Base-by-base conservation (phyloP, 208 protist species). In the Crithidia sp. region DNA sequence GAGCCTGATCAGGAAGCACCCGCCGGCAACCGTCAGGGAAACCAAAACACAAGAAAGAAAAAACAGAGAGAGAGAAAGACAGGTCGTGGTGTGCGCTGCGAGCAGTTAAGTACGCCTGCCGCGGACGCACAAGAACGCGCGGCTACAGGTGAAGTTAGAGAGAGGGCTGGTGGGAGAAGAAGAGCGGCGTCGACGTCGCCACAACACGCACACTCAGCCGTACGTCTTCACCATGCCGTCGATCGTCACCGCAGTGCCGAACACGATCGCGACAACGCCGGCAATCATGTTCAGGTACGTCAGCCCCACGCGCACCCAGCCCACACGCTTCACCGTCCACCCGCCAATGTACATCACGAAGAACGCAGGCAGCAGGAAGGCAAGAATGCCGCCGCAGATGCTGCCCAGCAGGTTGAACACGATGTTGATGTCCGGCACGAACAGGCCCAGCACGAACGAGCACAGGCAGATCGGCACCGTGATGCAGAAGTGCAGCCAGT, bases 401-500 rank as follows among this genome's bases (percentile, higher is more conserved):
- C 76, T 77, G n/a, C 90, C 87, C 28, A 90, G 58, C 44, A 95
- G 63, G 16, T 82, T 79, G 76, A 93, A 89, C 16, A 91, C 88
- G 53, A 90, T 82, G 57, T 78, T 85, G 61, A 95, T 78, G 59
- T 87, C 77, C 5, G 87, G 87, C 55, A 93, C 75, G 49, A 91
- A 86, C 28, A 95, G 43, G 12, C 86, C 90, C 4, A 82, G 52
- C 28, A 91, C 43, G 4, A 92, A 81, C 39, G 84, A 71, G 16
- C 59, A 56, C 8, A 76, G 40, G 60, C 74, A 65, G 54, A 81
- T 57, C 28, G 63, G 55, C 16, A 82, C 64, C 6, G 73, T 74
- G 56, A 85, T 67, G 67, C 69, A 55, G n/a, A 81, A 36, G 54
- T 88, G 68, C 63, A 77, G 67, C 73, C 70, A 84, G 63, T 71